Evolutionary conservation across 192 early-diverging fungal species (phyloP).

Genomic region (Phlyctochytrium planicorne): DNA sequence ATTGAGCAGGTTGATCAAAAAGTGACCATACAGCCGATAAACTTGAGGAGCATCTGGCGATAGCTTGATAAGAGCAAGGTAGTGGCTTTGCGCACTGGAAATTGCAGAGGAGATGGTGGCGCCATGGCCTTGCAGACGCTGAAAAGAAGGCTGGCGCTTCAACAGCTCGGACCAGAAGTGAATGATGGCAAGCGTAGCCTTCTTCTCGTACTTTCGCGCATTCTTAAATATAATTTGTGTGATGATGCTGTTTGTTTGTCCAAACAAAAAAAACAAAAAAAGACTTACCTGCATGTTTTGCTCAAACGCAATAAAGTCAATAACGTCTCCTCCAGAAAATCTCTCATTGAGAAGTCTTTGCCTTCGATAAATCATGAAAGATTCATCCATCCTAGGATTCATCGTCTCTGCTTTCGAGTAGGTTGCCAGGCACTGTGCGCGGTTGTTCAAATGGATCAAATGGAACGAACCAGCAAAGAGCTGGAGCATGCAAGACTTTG

Average conservation of each 20-base stretch:
- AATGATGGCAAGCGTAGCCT: slow-evolving; percentile 25
- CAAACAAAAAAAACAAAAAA: too few relatives aligned
- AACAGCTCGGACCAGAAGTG: slow-evolving; percentile 49
- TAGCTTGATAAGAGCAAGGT: slow-evolving; percentile 30
- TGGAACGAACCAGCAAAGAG: slow-evolving; percentile 40
- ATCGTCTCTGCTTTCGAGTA: slow-evolving; percentile 34
- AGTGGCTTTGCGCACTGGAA: slow-evolving; percentile 23
- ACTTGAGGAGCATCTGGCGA: slow-evolving; percentile 30
- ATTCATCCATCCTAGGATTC: slow-evolving; percentile 42
- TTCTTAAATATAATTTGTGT: slow-evolving; percentile 10
- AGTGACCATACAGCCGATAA: slow-evolving; percentile 38
- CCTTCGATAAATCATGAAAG: slow-evolving; percentile 45
- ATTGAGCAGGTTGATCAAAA: slow-evolving; percentile 42
- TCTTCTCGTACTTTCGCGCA: slow-evolving; percentile 9
- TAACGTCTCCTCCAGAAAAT: slow-evolving; percentile 46
- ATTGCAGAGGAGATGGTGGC: slow-evolving; percentile 32
- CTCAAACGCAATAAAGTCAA: slow-evolving; percentile 52
- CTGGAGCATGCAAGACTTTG: slow-evolving; percentile 34
- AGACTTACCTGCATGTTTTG: slow-evolving; percentile 34
- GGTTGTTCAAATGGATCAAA: slow-evolving; percentile 38
- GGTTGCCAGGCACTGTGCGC: slow-evolving; percentile 43
- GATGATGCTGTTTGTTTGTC: too few relatives aligned
- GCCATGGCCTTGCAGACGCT: slow-evolving; percentile 29
- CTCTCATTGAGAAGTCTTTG: slow-evolving; percentile 43
- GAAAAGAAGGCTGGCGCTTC: slow-evolving; percentile 24